Base-by-base conservation (phyloP, 1,139 yeast species). In the Williopsis jadinii region DNA sequence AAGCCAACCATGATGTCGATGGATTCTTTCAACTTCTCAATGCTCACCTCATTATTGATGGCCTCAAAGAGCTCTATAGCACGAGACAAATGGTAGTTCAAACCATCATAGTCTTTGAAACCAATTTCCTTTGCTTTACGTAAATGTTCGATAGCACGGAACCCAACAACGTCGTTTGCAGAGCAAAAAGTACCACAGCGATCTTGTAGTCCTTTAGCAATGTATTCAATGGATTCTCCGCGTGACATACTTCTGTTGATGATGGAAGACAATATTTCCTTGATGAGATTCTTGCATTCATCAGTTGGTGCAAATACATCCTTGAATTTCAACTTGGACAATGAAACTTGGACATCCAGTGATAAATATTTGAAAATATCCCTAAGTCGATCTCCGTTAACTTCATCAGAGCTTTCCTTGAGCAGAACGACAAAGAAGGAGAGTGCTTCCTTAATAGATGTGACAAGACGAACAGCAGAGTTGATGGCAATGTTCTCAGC, bases 131-230 rank as follows among this genome's bases (percentile, higher is more conserved):
- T 85, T 0, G 97, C 97, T 55, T 83, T 79, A 44, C 94, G 84
- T 54, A 94, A 68, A 58, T 84, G 87, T 59, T 94, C 98, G 53
- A 88, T 79, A 0, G 97, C 98, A 62, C 92, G 85, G 68, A 90
- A 94, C 24, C 94, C 85, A 46, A 88, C 73, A 28, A 92, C 97
- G 63, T 94, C 98, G 53, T 85, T 87, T 10, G 95, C 79, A 0
- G 97, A 87, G 57, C 97, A 94, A 62, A 88, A 94, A 2, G 95
- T 82, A 2, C 95, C 95, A 67, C 98, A 94, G 50, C 95, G 80
- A 41, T 86, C 94, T 61, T 92, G 96, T 41, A 94, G 68, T 2
- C 94, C 81, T 29, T 82, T 78, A 1, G 97, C 95, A 43, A 92
- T 87, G 41, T 83, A 71, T 58, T 92, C 98, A 40, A 94, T 92